Evolutionary conservation across 441 rosid genomes (phyloP), one percentile per base, ranked within the genome.

Genomic region (Iberis amara): DNA sequence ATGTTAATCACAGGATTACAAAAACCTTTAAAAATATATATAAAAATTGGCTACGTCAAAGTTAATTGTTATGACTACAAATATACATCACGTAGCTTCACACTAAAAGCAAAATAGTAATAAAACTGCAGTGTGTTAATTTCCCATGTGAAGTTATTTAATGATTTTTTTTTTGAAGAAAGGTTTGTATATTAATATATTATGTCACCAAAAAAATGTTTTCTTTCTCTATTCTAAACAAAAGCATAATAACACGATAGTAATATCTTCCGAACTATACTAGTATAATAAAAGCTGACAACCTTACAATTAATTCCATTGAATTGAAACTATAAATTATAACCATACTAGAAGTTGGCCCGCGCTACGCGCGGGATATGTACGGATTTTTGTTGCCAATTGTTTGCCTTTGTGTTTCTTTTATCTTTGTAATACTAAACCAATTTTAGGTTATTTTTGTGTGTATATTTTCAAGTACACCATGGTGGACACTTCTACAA

Each of bases 71-170:
- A 14, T 12, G 55, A 49, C 51, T 47, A 36, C 6, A 56, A 2
- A 5, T 31, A 8, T 8, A 49, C 28, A 57, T 57, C 63, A 64
- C 58, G 63, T 50, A 64, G 57, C 52, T 56, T 56, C 62, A 49
- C 41, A 49, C 45, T 52, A 64, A 64, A 64, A 64, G 59, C 47
- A 57, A 64, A 44, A 26, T 18, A 26, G 6, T 37, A 57, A 56
- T 56, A 57, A 43, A 56, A 57, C 57, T 64, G 53, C 63, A 57
- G 47, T 57, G 21, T 42, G 53, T 64, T 64, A 57, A 64, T 56
- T 57, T 64, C 53, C 53, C 68, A 64, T 64, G 68, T 57, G 68
- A 64, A 64, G 47, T 49, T 64, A 49, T 64, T 64, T 50, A 64
- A 57, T 64, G 68, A 18, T 2, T 26, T 26, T 6, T 32, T 7